phyloP scores from a whole-genome alignment of 768 basidiomycete genomes.

The Podaxis sp. region DNA sequence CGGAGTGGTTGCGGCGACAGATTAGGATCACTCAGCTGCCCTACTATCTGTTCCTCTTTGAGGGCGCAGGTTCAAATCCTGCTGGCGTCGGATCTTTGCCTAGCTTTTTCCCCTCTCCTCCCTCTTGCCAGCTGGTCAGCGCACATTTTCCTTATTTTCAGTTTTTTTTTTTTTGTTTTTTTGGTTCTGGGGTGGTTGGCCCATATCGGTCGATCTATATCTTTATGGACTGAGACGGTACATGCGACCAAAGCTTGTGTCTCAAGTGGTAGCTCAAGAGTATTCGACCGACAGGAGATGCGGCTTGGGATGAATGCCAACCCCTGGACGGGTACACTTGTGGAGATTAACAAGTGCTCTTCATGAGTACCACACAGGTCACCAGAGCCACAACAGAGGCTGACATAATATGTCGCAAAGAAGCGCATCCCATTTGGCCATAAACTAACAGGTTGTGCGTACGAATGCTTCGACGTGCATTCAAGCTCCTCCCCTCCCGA shows the following conservation, averaged over 20 bases:
- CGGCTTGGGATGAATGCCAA: neutral
- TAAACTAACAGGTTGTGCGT: neutral
- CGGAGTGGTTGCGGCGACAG: constrained; percentile 80
- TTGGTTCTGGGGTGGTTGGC: neutral
- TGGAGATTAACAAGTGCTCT: neutral
- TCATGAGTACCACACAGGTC: constrained; percentile 6
- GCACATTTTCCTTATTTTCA: neutral
- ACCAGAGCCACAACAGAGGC: neutral
- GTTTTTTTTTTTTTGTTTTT: neutral
- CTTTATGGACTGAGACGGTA: neutral
- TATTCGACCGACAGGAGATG: neutral
- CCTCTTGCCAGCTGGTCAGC: neutral
- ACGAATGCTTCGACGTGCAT: neutral
- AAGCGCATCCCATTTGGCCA: neutral
- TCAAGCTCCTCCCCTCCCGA: neutral
- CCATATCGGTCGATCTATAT: neutral
- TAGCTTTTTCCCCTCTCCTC: neutral
- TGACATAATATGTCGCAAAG: neutral
- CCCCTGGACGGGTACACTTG: neutral
- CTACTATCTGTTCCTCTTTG: constrained; percentile 58
- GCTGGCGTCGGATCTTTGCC: constrained; percentile 14
- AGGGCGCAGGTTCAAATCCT: constrained; percentile 50
- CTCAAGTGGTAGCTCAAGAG: neutral
- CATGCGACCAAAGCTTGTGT: neutral
- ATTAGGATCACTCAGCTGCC: constrained; percentile 38